A percentile compares a stretch with the other conserved stretches of the same genome.
These are phyloP conservation scores for Fomitiporia mediterranea DNA, from an alignment of 1,284 basidiomycete genomes.

Conservation along the genomic window DNA sequence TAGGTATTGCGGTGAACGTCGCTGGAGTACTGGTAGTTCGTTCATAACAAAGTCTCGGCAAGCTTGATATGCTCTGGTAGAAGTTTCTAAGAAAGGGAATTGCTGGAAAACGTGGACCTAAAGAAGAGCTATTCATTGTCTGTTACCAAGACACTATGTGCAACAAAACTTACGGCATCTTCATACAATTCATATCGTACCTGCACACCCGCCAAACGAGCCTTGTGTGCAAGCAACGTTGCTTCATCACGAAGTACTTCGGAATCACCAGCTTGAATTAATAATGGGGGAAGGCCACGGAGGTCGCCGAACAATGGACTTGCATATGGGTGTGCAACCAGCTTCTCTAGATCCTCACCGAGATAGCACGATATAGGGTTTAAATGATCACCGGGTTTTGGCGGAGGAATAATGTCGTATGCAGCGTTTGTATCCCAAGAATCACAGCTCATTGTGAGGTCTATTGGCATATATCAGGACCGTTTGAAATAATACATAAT, in stretches of 20 bases:
- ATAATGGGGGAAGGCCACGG: slow-evolving; percentile 79
- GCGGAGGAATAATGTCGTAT: slow-evolving; percentile 76
- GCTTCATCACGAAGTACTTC: slow-evolving; percentile 94
- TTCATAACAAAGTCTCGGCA: slow-evolving; percentile 71
- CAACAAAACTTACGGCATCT: slow-evolving; percentile 68
- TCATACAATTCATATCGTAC: slow-evolving; percentile 92
- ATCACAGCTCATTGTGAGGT: slow-evolving; percentile 93
- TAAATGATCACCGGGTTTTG: slow-evolving; percentile 77
- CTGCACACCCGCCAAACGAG: slow-evolving; percentile 79
- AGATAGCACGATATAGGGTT: slow-evolving; percentile 93
- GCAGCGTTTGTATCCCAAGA: slow-evolving; percentile 93
- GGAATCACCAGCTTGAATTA: slow-evolving; percentile 92
- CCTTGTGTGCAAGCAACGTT: slow-evolving; percentile 92
- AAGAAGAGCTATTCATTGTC: slow-evolving; percentile 3
- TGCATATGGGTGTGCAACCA: slow-evolving; percentile 94
- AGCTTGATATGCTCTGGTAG: slow-evolving; percentile 71
- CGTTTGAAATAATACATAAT: neutral
- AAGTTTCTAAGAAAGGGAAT: slow-evolving; percentile 76
- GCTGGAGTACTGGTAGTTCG: slow-evolving; percentile 48
- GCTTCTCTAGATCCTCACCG: slow-evolving; percentile 74
- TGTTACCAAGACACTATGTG: slow-evolving; percentile 2
- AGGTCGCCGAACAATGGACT: slow-evolving; percentile 95
- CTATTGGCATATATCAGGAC: slow-evolving; percentile 34
- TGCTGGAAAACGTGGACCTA: slow-evolving; percentile 90
- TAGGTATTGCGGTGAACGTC: slow-evolving; percentile 44